Evolutionary conservation across 345 rosid species (phyloP).

Genomic region (Eucalyptus rudis): DNA sequence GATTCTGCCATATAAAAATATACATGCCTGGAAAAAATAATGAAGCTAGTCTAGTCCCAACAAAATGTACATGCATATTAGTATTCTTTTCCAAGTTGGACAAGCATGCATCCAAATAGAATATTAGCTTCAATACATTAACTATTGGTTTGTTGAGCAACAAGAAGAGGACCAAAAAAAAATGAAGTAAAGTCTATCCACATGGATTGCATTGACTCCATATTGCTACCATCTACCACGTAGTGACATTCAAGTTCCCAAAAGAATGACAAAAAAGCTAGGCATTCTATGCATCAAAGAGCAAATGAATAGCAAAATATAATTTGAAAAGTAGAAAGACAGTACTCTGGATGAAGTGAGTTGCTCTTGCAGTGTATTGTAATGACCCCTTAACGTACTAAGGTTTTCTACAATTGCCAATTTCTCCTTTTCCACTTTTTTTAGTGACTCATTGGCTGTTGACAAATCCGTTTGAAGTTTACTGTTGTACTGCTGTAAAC

Average conservation of each 20-base stretch:
- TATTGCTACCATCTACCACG: neutral
- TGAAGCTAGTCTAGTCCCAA: neutral
- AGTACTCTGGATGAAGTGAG: constrained; percentile 56
- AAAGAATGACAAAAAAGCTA: neutral
- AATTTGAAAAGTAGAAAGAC: neutral
- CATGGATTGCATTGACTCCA: neutral
- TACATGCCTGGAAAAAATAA: neutral
- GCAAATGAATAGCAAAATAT: neutral
- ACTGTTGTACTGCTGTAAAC: constrained; percentile 72
- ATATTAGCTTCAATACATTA: neutral
- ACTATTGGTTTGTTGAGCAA: neutral
- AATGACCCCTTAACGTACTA: constrained; percentile 73
- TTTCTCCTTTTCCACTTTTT: constrained; percentile 72
- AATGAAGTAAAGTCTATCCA: neutral
- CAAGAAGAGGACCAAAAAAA: neutral
- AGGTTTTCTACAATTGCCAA: constrained; percentile 69
- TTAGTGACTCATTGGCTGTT: constrained; percentile 37
- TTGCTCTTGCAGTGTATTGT: constrained; percentile 73
- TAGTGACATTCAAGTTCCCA: neutral
- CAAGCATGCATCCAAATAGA: neutral
- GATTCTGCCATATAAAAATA: neutral
- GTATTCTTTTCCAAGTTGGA: neutral
- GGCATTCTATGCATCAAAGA: neutral
- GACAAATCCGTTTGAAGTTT: constrained; percentile 65
- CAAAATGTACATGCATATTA: neutral